Conservation (phyloP, 495 filamentous ascomycete species). For the Tuber microsphaerosporum region DNA sequence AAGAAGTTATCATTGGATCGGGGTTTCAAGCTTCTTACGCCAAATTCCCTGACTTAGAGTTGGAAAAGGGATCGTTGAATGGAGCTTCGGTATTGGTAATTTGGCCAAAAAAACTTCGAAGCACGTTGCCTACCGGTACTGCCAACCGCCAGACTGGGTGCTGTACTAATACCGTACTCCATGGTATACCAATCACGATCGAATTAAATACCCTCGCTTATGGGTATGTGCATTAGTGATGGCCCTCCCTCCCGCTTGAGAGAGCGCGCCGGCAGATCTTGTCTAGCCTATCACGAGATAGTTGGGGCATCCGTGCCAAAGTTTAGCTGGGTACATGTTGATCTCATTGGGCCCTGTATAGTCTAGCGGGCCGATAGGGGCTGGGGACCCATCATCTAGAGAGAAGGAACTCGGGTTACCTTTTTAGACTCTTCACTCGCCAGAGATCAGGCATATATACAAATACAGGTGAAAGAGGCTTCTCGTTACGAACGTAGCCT, state of each 20-base stretch:
- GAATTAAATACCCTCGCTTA: not conserved
- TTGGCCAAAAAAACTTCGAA: not conserved
- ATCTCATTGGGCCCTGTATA: not conserved
- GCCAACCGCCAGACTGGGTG: not conserved
- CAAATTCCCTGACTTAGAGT: not conserved
- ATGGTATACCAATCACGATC: not conserved
- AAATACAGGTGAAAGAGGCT: not conserved
- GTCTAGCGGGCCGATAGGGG: not conserved
- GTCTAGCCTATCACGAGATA: not conserved
- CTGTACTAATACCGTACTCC: not conserved
- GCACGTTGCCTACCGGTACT: no score
- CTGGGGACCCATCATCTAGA: not conserved
- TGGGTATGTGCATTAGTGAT: not conserved
- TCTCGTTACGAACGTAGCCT: not conserved
- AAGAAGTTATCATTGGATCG: not conserved
- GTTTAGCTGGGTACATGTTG: not conserved
- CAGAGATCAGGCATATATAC: not conserved
- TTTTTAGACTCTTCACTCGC: not conserved
- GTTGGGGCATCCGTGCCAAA: not conserved
- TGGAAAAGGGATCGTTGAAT: not conserved
- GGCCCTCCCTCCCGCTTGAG: no score
- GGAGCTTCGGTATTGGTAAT: not conserved
- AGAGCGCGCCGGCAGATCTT: no score
- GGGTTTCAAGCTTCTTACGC: not conserved
- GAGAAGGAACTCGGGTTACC: not conserved